Conservation (phyloP, 768 basidiomycete genomes). For the Boletus rex-veris region DNA sequence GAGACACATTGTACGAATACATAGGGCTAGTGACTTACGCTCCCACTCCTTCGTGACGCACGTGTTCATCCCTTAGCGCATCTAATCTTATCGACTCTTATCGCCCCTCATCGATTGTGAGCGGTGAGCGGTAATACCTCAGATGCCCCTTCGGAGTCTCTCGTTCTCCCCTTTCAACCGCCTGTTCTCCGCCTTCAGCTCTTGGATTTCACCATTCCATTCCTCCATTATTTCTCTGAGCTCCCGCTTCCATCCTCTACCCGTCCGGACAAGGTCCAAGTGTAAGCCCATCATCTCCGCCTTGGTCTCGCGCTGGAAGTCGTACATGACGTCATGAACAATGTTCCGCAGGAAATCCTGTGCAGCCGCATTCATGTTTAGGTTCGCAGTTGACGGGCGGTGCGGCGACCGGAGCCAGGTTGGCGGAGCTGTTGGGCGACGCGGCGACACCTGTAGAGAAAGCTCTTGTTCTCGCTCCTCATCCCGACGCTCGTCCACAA, state of each 20-base stretch:
- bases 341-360: conserved; percentile 64
- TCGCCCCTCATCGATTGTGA: background rate
- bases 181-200: conserved; percentile 44
- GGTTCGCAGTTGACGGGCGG: conserved; percentile 24
- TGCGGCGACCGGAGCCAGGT: conserved; percentile 41
- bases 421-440: conserved; percentile 37
- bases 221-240: conserved; percentile 60
- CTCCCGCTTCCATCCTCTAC: conserved; percentile 64
- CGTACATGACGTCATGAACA: conserved; percentile 69
- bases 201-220: conserved; percentile 52
- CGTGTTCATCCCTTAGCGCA: too few species aligned
- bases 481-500: conserved; percentile 17
- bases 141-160: conserved; percentile 41
- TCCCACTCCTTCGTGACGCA: too few species aligned
- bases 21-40: too few species aligned
- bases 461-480: conserved; percentile 33
- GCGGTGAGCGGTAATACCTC: conserved; percentile 21
- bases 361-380: conserved; percentile 31
- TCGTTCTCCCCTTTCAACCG: conserved; percentile 66
- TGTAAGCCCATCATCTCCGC: conserved; percentile 75
- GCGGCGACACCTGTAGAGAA: conserved; percentile 58
- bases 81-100: too few species aligned
- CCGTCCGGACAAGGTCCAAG: conserved; percentile 69
- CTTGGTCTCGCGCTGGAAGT: conserved; percentile 65
- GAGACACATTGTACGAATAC: background rate